A percentile compares a stretch with the other conserved stretches of the same genome.
These are phyloP conservation scores for Rhizophora apiculata DNA, from an alignment of 345 rosid species.

Conservation along the genomic window DNA sequence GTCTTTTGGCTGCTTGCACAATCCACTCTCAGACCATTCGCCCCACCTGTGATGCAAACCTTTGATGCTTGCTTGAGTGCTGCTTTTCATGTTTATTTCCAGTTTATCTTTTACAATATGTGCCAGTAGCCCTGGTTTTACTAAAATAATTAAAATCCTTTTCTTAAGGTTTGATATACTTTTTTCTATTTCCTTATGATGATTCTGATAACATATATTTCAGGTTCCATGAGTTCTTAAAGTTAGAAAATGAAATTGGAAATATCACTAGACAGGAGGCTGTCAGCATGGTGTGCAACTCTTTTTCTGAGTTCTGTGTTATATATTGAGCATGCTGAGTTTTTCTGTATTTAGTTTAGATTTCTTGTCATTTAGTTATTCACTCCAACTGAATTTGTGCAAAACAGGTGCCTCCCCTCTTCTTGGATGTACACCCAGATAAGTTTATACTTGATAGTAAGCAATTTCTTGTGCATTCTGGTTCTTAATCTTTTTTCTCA, in stretches of 20 bases:
- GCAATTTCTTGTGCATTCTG: slow-evolving; percentile 29
- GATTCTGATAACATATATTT: slow-evolving; percentile 18
- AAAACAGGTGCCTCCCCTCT: slow-evolving; percentile 83
- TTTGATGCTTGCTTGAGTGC: too few species aligned
- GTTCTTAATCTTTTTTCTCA: background rate
- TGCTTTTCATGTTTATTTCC: too few species aligned
- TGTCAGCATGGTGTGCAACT: slow-evolving; percentile 82
- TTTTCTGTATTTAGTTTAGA: background rate
- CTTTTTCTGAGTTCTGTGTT: background rate
- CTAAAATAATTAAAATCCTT: background rate
- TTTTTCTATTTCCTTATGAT: background rate
- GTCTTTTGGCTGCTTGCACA: too few species aligned
- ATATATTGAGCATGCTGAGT: background rate
- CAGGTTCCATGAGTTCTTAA: slow-evolving; percentile 94
- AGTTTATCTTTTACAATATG: too few species aligned
- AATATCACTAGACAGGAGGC: slow-evolving; percentile 97
- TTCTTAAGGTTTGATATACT: background rate
- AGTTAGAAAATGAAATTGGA: slow-evolving; percentile 93
- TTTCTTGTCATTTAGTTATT: background rate
- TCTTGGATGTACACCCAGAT: slow-evolving; percentile 75
- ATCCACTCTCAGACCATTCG: too few species aligned
- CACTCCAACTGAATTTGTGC: slow-evolving; percentile 16
- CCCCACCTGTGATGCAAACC: too few species aligned
- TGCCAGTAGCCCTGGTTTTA: background rate
- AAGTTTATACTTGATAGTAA: slow-evolving; percentile 88